phyloP scores from a whole-genome alignment of 495 filamentous ascomycete genomes.

The Neurospora sp. region DNA sequence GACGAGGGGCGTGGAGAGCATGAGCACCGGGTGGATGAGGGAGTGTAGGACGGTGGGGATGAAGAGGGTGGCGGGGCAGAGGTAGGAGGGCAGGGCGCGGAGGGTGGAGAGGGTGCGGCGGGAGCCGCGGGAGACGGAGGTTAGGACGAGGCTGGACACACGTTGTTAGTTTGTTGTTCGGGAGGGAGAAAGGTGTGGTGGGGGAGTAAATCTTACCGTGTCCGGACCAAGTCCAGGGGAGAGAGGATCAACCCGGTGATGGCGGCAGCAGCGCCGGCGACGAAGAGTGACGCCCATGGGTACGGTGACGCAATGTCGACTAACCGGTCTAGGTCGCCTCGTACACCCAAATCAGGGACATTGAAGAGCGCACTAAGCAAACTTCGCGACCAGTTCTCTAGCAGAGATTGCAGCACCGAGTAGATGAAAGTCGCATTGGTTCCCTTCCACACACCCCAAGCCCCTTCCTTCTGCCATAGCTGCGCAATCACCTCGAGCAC shows the following conservation, averaged over 20 bases:
- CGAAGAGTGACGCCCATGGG: constrained; percentile 59
- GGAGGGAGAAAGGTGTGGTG: not conserved
- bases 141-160: constrained; percentile 55
- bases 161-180: constrained; percentile 9
- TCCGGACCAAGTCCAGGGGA: constrained; percentile 83
- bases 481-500: constrained; percentile 70
- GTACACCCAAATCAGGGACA: constrained; percentile 65
- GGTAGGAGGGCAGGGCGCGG: constrained; percentile 63
- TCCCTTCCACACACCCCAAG: constrained; percentile 90
- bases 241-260: constrained; percentile 68
- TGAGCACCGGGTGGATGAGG: constrained; percentile 69
- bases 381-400: constrained; percentile 78
- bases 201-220: constrained; percentile 38
- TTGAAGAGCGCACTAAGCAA: constrained; percentile 74
- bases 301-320: constrained; percentile 58
- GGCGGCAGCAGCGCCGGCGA: constrained; percentile 75
- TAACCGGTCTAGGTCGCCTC: constrained; percentile 38
- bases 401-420: constrained; percentile 67
- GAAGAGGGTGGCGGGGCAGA: constrained; percentile 58
- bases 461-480: constrained; percentile 81
- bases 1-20: constrained; percentile 68
- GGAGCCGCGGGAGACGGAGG: constrained; percentile 59
- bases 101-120: constrained; percentile 66
- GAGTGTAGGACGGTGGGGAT: constrained; percentile 80
- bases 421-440: constrained; percentile 87